These are phyloP conservation scores for Haplosporangium sp. DNA, from an alignment of 371 early-diverging fungal genomes.

Conservation along the genomic window DNA sequence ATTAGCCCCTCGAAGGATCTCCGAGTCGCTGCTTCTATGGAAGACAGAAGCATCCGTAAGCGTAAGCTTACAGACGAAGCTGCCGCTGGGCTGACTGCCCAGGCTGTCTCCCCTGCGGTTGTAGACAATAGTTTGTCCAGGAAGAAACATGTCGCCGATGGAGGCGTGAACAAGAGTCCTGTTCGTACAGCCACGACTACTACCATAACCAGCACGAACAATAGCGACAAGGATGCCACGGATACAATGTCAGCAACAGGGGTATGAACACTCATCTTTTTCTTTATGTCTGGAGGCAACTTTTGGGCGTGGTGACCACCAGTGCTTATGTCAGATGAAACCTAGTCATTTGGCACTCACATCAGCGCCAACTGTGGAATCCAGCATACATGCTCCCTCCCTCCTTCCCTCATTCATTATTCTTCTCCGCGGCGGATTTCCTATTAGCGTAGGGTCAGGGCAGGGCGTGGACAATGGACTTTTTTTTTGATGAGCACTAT, in stretches of 20 bases:
- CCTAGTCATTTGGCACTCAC: background rate
- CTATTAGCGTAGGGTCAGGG: too few species aligned
- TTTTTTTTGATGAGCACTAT: too few species aligned
- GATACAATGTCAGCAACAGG: slow-evolving; percentile 22
- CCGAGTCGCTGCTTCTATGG: slow-evolving; percentile 55
- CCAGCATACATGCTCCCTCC: too few species aligned
- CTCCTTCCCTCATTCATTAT: too few species aligned
- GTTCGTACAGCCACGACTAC: background rate
- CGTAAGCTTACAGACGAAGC: slow-evolving; percentile 55
- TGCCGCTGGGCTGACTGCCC: slow-evolving; percentile 22
- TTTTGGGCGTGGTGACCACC: background rate
- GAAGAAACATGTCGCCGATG: slow-evolving; percentile 19
- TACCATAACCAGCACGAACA: background rate
- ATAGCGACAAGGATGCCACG: slow-evolving; percentile 17
- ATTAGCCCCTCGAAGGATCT: slow-evolving; percentile 57
- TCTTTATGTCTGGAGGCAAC: background rate
- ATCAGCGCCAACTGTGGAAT: too few species aligned
- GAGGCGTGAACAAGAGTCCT: slow-evolving; percentile 11
- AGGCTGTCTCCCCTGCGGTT: slow-evolving; percentile 13
- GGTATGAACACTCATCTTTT: slow-evolving; percentile 16
- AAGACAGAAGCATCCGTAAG: slow-evolving; percentile 58
- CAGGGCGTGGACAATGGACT: background rate
- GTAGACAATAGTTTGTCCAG: slow-evolving; percentile 13
- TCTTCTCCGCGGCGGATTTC: too few species aligned
- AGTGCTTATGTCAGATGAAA: slow-evolving; percentile 7